phyloP scores from a whole-genome alignment of 1,139 yeast genomes.

The Kluyveromyces sp. region DNA sequence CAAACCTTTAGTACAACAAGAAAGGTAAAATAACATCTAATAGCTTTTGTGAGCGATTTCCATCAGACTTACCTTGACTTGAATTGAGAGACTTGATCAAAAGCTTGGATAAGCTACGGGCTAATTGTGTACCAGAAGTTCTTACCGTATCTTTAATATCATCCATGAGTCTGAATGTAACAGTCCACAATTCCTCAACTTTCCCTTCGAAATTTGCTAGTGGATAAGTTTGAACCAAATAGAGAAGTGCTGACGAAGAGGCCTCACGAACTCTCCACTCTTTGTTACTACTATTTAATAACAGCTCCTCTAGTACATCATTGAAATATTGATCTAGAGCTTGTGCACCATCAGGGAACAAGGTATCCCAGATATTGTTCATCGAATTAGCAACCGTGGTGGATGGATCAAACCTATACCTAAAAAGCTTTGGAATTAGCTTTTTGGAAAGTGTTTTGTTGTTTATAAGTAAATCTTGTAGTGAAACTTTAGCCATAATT shows the following conservation, averaged over 20 bases:
- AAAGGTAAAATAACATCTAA: slow-evolving; percentile 66
- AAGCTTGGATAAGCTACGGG: slow-evolving; percentile 58
- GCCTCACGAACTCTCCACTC: slow-evolving; percentile 97
- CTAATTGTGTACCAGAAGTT: slow-evolving; percentile 63
- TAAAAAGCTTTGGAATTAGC: slow-evolving; percentile 71
- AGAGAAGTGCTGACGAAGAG: slow-evolving; percentile 65
- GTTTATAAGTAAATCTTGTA: slow-evolving; percentile 52
- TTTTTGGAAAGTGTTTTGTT: slow-evolving; percentile 49
- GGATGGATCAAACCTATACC: slow-evolving; percentile 83
- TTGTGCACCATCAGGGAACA: slow-evolving; percentile 55
- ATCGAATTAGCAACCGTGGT: slow-evolving; percentile 68
- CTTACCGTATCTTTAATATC: slow-evolving; percentile 94
- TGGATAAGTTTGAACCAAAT: slow-evolving; percentile 57
- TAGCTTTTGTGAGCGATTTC: slow-evolving; percentile 27
- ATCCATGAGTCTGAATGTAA: slow-evolving; percentile 85
- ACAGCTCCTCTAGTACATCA: slow-evolving; percentile 55
- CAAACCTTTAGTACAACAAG: slow-evolving; percentile 67
- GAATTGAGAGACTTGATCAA: slow-evolving; percentile 50
- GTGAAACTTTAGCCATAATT: slow-evolving; percentile 68
- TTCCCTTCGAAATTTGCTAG: slow-evolving; percentile 44
- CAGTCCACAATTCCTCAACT: slow-evolving; percentile 70
- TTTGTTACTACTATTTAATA: slow-evolving; percentile 64
- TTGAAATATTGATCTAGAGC: slow-evolving; percentile 49
- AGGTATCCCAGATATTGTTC: slow-evolving; percentile 80
- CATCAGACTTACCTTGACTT: slow-evolving; percentile 15